Conservation (phyloP, 2,329 filamentous ascomycete species). For the Neopestalotiopsis clavispora region DNA sequence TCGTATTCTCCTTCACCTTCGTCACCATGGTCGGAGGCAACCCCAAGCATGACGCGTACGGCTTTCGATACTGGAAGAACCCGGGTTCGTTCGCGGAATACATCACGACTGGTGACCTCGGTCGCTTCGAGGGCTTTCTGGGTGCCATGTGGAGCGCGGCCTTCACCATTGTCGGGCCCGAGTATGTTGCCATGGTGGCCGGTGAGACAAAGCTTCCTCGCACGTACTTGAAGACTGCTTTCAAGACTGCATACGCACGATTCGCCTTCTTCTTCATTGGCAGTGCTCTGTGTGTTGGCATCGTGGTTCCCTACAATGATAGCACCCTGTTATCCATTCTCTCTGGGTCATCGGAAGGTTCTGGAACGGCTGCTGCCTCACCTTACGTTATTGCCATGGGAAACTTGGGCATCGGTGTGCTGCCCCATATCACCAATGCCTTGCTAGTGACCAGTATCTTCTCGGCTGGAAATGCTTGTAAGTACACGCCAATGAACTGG, state of each 20-base stretch:
- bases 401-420: slow-evolving; percentile 49
- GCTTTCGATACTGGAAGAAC: slow-evolving; percentile 71
- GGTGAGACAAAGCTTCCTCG: slow-evolving; percentile 60
- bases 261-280: slow-evolving; percentile 68
- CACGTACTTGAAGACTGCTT: slow-evolving; percentile 61
- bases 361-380: slow-evolving; percentile 52
- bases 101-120: slow-evolving; percentile 63
- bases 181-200: slow-evolving; percentile 55
- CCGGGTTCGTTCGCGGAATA: slow-evolving; percentile 67
- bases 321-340: slow-evolving; percentile 47
- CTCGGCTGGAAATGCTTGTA: slow-evolving; percentile 61
- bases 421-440: slow-evolving; percentile 64
- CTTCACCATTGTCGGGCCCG: slow-evolving; percentile 63
- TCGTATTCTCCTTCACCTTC: slow-evolving; percentile 77
- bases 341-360: slow-evolving; percentile 24
- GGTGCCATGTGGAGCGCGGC: slow-evolving; percentile 59
- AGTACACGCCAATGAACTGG: slow-evolving; percentile 48
- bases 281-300: slow-evolving; percentile 63
- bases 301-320: slow-evolving; percentile 65
- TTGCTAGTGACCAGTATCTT: slow-evolving; percentile 61
- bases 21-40: slow-evolving; percentile 82
- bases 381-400: slow-evolving; percentile 59
- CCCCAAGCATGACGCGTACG: slow-evolving; percentile 69
- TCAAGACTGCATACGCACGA: slow-evolving; percentile 67
- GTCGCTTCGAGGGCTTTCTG: slow-evolving; percentile 69